Base-by-base conservation (phyloP, 495 filamentous ascomycete genomes). In the Penicillium riverlandense region DNA sequence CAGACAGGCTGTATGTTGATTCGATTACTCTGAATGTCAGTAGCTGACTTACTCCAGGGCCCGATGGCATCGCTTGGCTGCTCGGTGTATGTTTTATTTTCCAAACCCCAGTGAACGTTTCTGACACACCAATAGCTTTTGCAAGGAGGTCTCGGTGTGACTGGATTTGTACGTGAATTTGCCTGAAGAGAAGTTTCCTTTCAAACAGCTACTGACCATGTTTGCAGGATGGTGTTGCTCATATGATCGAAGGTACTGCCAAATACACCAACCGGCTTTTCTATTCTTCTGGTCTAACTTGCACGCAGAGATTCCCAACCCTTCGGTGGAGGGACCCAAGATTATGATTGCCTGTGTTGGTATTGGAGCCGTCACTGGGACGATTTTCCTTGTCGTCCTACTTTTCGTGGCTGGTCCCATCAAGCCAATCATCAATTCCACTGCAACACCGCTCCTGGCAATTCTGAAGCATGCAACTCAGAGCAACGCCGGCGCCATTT, bases 341-440 rank as follows among this genome's bases (percentile, higher is more conserved):
- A 84, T 86, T 42, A 87, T 89, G 83, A 73, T 89, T 37, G 73
- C 70, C 28, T 84, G 79, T 46, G 85, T 89, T 22, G 67, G 59
- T 7, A 88, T 88, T 33, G 85, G 85, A 10, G 74, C 76, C 31
- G 64, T 76, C 22, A 86, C 84, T 9, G 85, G 85, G 10, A 73
- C 82, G 27, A 67, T 85, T 43, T 89, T 88, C 61, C 66, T 88
- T 37, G 59, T 79, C 11, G 74, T 79, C 13, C 64, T 86, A 4
- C 70, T 87, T 6, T 83, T 87, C 41, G 82, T 84, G 22, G 69
- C 76, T 6, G 78, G 78, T 7, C 61, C 76, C 38, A 67, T 82
- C 28, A 47, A 79, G n/a, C 52, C 67, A 4, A 79, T 85, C 16
- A 87, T 88, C 48, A 47, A 52, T 0, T 82, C 79, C 1, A 42